phyloP scores from a whole-genome alignment of 2,329 filamentous ascomycete genomes.

The Exophiala viscosa region DNA sequence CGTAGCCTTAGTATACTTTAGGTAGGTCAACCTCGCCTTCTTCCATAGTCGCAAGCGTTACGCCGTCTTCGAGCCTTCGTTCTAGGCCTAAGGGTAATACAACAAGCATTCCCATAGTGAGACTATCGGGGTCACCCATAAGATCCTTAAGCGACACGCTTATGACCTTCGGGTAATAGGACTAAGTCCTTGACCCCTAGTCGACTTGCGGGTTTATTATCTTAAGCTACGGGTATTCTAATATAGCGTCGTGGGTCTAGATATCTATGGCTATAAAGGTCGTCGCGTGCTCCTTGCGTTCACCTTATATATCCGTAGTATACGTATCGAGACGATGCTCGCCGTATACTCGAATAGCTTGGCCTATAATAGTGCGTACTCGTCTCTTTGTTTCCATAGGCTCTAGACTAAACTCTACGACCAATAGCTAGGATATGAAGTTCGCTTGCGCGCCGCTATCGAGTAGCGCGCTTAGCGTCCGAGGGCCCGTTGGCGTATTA shows the following conservation, averaged over 20 bases:
- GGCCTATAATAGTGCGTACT: constrained; percentile 1
- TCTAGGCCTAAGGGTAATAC: too few species aligned
- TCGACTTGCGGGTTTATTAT: not conserved
- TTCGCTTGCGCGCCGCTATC: constrained; percentile 1
- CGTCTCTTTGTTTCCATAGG: not conserved
- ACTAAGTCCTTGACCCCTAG: too few species aligned
- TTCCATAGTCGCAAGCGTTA: too few species aligned
- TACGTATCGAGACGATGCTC: not conserved
- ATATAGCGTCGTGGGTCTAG: not conserved
- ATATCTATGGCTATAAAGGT: not conserved
- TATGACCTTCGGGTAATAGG: too few species aligned
- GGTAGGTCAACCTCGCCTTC: too few species aligned
- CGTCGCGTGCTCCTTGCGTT: not conserved
- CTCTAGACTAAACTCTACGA: not conserved
- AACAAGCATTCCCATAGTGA: too few species aligned
- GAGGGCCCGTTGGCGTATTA: not conserved
- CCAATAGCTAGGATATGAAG: constrained; percentile 5
- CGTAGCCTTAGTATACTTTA: too few species aligned
- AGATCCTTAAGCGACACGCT: too few species aligned
- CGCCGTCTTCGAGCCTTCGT: too few species aligned
- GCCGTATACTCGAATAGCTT: constrained; percentile 3
- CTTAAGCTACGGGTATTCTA: constrained; percentile 2
- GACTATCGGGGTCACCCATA: too few species aligned
- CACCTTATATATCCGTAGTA: constrained; percentile 2
- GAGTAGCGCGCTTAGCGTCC: not conserved